These are phyloP conservation scores for Alternaria gaisen DNA, from an alignment of 2,329 filamentous ascomycete genomes.

Conservation along the genomic window DNA sequence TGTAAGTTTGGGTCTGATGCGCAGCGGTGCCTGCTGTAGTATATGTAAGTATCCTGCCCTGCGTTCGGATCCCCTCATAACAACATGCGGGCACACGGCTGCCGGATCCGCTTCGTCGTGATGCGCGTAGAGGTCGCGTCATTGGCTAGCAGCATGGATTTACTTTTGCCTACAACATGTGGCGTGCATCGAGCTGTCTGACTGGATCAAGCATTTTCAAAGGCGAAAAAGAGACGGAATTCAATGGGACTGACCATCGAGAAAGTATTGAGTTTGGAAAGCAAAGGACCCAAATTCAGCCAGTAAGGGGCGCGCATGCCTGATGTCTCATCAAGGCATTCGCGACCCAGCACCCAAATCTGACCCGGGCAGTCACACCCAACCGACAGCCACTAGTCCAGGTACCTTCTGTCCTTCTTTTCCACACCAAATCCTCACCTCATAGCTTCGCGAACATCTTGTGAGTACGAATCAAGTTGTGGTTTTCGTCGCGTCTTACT, in stretches of 20 bases:
- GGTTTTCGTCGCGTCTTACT: neutral
- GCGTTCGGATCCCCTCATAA: slow-evolving; percentile 13
- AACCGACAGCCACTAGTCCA: neutral
- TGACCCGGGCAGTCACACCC: neutral
- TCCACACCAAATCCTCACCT: neutral
- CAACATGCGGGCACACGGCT: neutral
- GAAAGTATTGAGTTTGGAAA: neutral
- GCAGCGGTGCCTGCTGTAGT: neutral
- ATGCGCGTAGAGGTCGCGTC: neutral
- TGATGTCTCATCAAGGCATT: neutral
- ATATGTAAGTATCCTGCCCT: slow-evolving; percentile 8
- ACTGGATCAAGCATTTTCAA: neutral
- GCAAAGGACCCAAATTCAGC: neutral
- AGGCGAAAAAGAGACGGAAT: neutral
- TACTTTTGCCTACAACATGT: neutral
- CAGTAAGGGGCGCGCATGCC: too few species aligned
- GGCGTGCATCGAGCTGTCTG: neutral
- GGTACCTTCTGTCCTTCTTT: neutral
- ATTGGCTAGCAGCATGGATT: neutral
- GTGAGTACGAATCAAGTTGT: slow-evolving; percentile 8
- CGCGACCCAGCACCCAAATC: neutral
- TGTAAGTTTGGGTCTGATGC: neutral
- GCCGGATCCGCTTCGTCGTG: slow-evolving; percentile 13
- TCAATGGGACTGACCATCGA: neutral
- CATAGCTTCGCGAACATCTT: slow-evolving; percentile 9